A percentile compares a stretch with the other conserved stretches of the same genome.
Conservation (phyloP, 2,329 filamentous ascomycete genomes). For the Claviceps monticola region DNA sequence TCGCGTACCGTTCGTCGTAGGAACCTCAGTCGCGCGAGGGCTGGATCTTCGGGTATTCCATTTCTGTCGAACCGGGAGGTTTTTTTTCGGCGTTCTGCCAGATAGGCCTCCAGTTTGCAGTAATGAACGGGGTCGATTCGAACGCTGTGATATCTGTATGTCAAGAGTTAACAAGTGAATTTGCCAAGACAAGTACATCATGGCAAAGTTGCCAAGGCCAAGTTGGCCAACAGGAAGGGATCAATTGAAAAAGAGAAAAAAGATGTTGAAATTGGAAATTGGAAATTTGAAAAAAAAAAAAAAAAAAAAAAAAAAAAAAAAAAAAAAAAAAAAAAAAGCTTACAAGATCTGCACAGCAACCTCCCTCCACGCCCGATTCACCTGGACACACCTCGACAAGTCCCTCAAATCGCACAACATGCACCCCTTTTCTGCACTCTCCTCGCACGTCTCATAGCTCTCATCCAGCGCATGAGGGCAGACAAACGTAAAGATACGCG, state of each 20-base stretch:
- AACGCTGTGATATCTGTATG: slow-evolving; percentile 65
- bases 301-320: too few relatives aligned
- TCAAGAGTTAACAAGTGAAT: neutral
- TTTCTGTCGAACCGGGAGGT: slow-evolving; percentile 61
- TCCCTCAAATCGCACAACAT: slow-evolving; percentile 91
- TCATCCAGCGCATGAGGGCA: slow-evolving; percentile 72
- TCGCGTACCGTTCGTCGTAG: slow-evolving; percentile 74
- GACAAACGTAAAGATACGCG: slow-evolving; percentile 65
- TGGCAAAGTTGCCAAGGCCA: too few relatives aligned
- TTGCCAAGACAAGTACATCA: neutral
- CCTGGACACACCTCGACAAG: slow-evolving; percentile 63
- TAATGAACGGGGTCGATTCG: slow-evolving; percentile 92
- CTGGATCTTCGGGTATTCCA: slow-evolving; percentile 66
- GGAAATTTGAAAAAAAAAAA: too few relatives aligned
- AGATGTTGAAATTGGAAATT: neutral
- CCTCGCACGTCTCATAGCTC: slow-evolving; percentile 70
- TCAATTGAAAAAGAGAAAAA: neutral
- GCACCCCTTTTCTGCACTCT: slow-evolving; percentile 68
- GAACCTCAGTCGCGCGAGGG: slow-evolving; percentile 60
- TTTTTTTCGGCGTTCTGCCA: slow-evolving; percentile 66
- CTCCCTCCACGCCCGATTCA: slow-evolving; percentile 58
- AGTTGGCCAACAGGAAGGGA: neutral
- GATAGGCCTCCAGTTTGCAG: slow-evolving; percentile 71
- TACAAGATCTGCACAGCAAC: slow-evolving; percentile 44
- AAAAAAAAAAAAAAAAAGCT: slow-evolving; percentile 19